Evolutionary conservation across 2,329 filamentous ascomycete genomes (phyloP).

Genomic region (Pestalotiopsis sp.): DNA sequence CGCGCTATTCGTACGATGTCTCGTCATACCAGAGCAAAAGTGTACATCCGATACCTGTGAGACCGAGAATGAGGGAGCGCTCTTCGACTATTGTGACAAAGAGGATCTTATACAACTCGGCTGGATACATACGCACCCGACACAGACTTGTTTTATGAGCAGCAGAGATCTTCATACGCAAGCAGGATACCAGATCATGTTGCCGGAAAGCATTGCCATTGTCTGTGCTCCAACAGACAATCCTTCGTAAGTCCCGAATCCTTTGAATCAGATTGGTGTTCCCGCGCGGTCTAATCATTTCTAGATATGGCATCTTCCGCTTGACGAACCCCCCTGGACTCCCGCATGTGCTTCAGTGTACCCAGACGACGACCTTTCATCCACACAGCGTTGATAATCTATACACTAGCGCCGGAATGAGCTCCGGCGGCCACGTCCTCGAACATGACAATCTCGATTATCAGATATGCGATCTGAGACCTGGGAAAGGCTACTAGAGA

Average conservation of each 20-base stretch:
- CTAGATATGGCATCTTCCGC: constrained; percentile 85
- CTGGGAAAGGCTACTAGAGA: constrained; percentile 17
- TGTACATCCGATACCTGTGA: constrained; percentile 93
- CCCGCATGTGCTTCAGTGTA: constrained; percentile 79
- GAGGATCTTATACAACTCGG: constrained; percentile 85
- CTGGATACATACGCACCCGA: constrained; percentile 98
- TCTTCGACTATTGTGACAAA: constrained; percentile 87
- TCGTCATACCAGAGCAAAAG: constrained; percentile 89
- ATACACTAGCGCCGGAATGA: constrained; percentile 72
- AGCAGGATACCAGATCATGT: constrained; percentile 91
- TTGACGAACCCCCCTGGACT: constrained; percentile 91
- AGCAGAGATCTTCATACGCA: constrained; percentile 92
- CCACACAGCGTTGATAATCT: constrained; percentile 67
- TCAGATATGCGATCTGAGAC: constrained; percentile 55
- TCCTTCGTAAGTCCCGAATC: constrained; percentile 62
- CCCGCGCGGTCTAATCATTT: neutral
- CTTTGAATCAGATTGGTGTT: neutral
- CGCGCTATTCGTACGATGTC: constrained; percentile 83
- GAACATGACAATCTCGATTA: constrained; percentile 67
- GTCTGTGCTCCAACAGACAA: constrained; percentile 85
- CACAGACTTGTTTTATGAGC: constrained; percentile 97
- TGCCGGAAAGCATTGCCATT: constrained; percentile 94
- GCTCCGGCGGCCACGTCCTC: constrained; percentile 68
- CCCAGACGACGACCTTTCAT: constrained; percentile 79
- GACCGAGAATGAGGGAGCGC: constrained; percentile 78